These are phyloP conservation scores for Debaryomyces prosopidis DNA, from an alignment of 805 yeast genomes.

Conservation along the genomic window DNA sequence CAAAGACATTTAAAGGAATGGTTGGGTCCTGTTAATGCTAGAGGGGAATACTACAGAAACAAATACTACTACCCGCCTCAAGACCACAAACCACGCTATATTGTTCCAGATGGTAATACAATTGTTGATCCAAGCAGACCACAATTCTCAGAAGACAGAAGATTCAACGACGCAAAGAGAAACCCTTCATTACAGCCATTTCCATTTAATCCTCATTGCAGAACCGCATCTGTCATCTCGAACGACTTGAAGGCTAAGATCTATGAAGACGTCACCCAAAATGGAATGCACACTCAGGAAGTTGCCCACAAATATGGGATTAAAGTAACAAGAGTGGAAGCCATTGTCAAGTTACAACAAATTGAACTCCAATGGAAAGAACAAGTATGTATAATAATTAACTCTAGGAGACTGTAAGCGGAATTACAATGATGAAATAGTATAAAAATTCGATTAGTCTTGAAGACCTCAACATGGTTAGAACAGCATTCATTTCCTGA, in stretches of 20 bases:
- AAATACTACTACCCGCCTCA: slow-evolving; percentile 70
- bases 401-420: slow-evolving; percentile 9
- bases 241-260: slow-evolving; percentile 61
- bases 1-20: slow-evolving; percentile 68
- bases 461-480: slow-evolving; percentile 68
- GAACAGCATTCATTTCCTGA: slow-evolving; percentile 25
- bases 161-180: slow-evolving; percentile 16
- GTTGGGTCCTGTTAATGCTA: slow-evolving; percentile 80
- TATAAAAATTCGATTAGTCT: slow-evolving; percentile 68
- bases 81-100: slow-evolving; percentile 71
- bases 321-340: slow-evolving; percentile 85
- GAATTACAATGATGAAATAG: slow-evolving; percentile 43
- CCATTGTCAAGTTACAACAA: slow-evolving; percentile 66
- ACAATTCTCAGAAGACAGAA: slow-evolving; percentile 12
- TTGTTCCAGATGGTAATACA: slow-evolving; percentile 53
- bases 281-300: slow-evolving; percentile 62
- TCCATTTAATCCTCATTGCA: slow-evolving; percentile 70
- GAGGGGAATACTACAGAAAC: slow-evolving; percentile 78
- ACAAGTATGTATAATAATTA: slow-evolving; percentile 50
- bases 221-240: slow-evolving; percentile 63
- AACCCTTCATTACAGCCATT: slow-evolving; percentile 67
- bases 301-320: slow-evolving; percentile 78
- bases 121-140: slow-evolving; percentile 18
- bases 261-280: slow-evolving; percentile 51
- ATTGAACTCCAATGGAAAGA: slow-evolving; percentile 65